A percentile compares a stretch with the other conserved stretches of the same genome.
Evolutionary conservation across 306 rosid genomes (phyloP).

Genomic region (Castanea mollissima): DNA sequence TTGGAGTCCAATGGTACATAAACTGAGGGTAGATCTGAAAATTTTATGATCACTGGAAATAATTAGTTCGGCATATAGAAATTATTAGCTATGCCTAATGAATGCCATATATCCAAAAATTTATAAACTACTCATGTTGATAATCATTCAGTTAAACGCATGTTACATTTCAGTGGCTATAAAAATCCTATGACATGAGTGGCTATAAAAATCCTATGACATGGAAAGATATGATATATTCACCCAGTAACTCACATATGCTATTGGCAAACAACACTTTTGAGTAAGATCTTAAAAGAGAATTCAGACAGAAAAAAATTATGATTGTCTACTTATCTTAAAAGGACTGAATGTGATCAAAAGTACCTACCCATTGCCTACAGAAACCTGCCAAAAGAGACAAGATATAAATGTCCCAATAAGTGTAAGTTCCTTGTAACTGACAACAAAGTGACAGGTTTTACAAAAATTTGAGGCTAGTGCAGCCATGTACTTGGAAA

Average conservation of each 20-base stretch:
- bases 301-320: slow-evolving; percentile 14
- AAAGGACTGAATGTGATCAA: slow-evolving; percentile 12
- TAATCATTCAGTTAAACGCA: background rate
- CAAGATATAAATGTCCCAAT: slow-evolving; percentile 25
- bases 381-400: slow-evolving; percentile 72
- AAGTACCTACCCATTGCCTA: slow-evolving; percentile 70
- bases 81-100: background rate
- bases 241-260: background rate
- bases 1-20: background rate
- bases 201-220: background rate
- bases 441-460: slow-evolving; percentile 6
- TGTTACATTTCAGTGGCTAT: background rate
- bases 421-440: background rate
- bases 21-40: background rate
- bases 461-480: background rate
- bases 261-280: background rate
- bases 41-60: background rate
- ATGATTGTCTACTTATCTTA: slow-evolving; percentile 10
- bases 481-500: background rate
- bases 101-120: background rate
- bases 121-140: background rate
- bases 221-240: background rate
- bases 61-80: background rate
- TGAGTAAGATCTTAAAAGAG: background rate
- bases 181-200: background rate